phyloP scores from a whole-genome alignment of 176 grass and related monocot genomes.

The Guadua angustifolia region DNA sequence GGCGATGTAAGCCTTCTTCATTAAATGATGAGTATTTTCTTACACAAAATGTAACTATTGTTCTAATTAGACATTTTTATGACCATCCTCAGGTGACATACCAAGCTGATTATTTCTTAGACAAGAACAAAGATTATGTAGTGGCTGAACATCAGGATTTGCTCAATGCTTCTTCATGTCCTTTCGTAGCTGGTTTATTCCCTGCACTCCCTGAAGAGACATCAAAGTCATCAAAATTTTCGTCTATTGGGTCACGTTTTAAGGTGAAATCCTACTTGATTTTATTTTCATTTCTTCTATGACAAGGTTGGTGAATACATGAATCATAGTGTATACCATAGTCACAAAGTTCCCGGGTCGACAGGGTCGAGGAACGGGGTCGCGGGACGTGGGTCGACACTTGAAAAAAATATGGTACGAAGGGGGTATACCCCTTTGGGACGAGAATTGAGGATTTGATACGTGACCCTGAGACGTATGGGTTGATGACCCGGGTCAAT shows the following conservation, averaged over 20 bases:
- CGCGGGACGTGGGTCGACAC: too few relatives aligned
- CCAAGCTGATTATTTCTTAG: slow-evolving; percentile 86
- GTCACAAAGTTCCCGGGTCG: too few relatives aligned
- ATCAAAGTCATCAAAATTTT: slow-evolving; percentile 95
- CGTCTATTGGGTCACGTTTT: slow-evolving; percentile 94
- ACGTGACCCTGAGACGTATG: too few relatives aligned
- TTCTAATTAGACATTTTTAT: slow-evolving; percentile 41
- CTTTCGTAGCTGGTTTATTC: slow-evolving; percentile 85
- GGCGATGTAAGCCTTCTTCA: slow-evolving; percentile 71
- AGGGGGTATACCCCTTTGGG: too few relatives aligned
- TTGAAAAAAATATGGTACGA: too few relatives aligned
- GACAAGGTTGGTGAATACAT: slow-evolving; percentile 2
- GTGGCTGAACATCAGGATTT: slow-evolving; percentile 97
- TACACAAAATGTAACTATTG: slow-evolving; percentile 12
- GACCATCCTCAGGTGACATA: slow-evolving; percentile 75
- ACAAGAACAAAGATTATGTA: slow-evolving; percentile 99
- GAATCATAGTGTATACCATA: not conserved
- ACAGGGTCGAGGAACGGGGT: too few relatives aligned
- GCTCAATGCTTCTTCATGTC: slow-evolving; percentile 78
- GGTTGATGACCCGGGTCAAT: too few relatives aligned
- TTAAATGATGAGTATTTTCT: slow-evolving; percentile 32
- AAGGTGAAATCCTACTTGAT: slow-evolving; percentile 66
- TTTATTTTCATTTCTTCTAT: slow-evolving; percentile 28
- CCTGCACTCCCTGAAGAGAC: slow-evolving; percentile 92
- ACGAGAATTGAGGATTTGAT: too few relatives aligned